phyloP scores from a whole-genome alignment of 768 basidiomycete genomes.

The Chalciporus chontae region DNA sequence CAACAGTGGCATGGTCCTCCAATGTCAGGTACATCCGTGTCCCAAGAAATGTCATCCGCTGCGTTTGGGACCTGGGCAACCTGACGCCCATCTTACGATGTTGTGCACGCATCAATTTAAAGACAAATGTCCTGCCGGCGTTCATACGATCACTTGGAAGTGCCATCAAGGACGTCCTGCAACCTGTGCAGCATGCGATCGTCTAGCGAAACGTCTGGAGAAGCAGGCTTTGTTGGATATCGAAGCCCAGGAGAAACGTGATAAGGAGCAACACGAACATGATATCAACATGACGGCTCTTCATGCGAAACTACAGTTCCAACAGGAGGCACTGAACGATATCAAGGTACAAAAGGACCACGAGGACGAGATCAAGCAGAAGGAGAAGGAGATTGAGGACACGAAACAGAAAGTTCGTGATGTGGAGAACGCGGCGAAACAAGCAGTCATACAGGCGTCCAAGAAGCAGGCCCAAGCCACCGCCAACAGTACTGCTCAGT shows the following conservation, averaged over 20 bases:
- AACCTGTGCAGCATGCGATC: slow-evolving; percentile 46
- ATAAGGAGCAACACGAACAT: slow-evolving; percentile 43
- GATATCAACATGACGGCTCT: slow-evolving; percentile 39
- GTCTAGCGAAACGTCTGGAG: slow-evolving; percentile 38
- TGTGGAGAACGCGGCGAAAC: slow-evolving; percentile 11
- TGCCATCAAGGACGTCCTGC: slow-evolving; percentile 42
- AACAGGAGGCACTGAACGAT: slow-evolving; percentile 35
- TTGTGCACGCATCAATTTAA: slow-evolving; percentile 38
- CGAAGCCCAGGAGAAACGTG: slow-evolving; percentile 41
- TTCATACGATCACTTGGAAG: slow-evolving; percentile 42
- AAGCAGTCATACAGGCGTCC: slow-evolving; percentile 5
- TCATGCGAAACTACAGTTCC: slow-evolving; percentile 36
- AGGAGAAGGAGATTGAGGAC: slow-evolving; percentile 43
- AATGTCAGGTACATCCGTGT: slow-evolving; percentile 42
- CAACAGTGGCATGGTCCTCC: slow-evolving; percentile 13
- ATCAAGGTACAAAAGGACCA: slow-evolving; percentile 37
- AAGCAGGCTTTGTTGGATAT: slow-evolving; percentile 40
- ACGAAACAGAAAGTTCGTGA: slow-evolving; percentile 19
- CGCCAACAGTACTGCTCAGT: slow-evolving; percentile 1
- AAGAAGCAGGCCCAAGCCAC: neutral
- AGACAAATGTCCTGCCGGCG: slow-evolving; percentile 38
- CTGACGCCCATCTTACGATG: slow-evolving; percentile 30
- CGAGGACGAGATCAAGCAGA: slow-evolving; percentile 42
- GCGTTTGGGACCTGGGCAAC: slow-evolving; percentile 43
- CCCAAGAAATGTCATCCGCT: slow-evolving; percentile 59